phyloP scores from a whole-genome alignment of 1,284 basidiomycete species.

The Ustilago bromivora region DNA sequence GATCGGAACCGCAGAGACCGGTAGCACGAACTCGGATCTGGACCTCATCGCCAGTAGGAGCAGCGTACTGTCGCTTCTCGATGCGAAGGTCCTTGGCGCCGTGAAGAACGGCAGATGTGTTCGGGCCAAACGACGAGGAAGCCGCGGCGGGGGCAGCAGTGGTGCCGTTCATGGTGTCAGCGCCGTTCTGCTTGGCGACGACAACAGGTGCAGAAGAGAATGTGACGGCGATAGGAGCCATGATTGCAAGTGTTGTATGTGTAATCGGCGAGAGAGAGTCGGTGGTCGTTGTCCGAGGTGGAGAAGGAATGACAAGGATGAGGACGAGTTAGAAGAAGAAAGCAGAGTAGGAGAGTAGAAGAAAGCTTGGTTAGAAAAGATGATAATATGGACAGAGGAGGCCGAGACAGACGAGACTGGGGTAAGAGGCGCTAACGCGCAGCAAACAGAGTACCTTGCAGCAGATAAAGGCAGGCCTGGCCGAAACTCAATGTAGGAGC shows the following conservation, averaged over 20 bases:
- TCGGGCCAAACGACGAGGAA: constrained; percentile 34
- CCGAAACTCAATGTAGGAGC: neutral
- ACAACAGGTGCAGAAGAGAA: constrained; percentile 14
- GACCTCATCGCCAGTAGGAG: constrained; percentile 76
- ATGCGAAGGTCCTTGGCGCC: constrained; percentile 72
- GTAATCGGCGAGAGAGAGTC: neutral
- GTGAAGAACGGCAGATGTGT: constrained; percentile 69
- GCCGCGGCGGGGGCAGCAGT: constrained; percentile 2
- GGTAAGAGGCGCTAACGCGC: neutral
- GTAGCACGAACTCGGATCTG: constrained; percentile 83
- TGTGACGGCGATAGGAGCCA: constrained; percentile 46
- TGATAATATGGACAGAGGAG: constrained; percentile 21
- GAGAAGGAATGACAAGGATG: neutral
- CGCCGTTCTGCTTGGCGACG: constrained; percentile 22
- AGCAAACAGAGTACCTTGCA: constrained; percentile 3
- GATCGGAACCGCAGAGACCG: constrained; percentile 80
- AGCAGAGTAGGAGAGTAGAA: neutral
- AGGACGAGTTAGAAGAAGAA: too few relatives aligned
- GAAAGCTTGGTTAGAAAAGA: constrained; percentile 6
- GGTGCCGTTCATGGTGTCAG: constrained; percentile 31
- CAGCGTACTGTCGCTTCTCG: constrained; percentile 77
- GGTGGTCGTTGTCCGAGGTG: neutral
- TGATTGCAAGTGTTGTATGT: constrained; percentile 1
- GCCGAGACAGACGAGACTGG: neutral
- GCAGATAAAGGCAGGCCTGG: neutral